A percentile compares a stretch with the other conserved stretches of the same genome.
phyloP scores from a whole-genome alignment of 768 basidiomycete genomes.

The Xerocomus brunneocitrinus region DNA sequence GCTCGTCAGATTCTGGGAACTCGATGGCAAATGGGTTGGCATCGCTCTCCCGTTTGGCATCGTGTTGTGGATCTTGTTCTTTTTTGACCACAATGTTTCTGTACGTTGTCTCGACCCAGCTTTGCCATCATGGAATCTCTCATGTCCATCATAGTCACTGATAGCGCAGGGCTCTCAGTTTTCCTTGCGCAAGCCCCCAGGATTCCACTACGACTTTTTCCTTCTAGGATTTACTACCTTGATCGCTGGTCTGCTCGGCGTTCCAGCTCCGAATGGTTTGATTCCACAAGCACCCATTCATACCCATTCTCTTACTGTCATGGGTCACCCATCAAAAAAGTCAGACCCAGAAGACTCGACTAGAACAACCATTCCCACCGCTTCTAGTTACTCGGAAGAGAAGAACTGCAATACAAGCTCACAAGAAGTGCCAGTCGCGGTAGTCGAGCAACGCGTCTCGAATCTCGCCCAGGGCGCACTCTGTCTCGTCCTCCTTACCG shows the following conservation, averaged over 20 bases:
- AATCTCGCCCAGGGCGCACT: constrained; percentile 82
- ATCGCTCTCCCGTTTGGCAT: constrained; percentile 88
- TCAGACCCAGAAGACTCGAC: constrained; percentile 30
- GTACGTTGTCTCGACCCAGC: constrained; percentile 34
- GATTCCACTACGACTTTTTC: constrained; percentile 87
- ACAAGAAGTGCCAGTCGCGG: constrained; percentile 58
- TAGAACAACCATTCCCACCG: neutral
- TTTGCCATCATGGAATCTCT: neutral
- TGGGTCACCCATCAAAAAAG: constrained; percentile 45
- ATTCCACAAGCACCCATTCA: constrained; percentile 93
- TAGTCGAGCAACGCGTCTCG: constrained; percentile 91
- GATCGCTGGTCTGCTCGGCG: constrained; percentile 77
- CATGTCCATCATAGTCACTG: constrained; percentile 51
- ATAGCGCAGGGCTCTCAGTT: constrained; percentile 91
- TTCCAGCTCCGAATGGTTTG: constrained; percentile 83
- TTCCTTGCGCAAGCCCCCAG: constrained; percentile 85
- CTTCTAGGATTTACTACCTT: constrained; percentile 87
- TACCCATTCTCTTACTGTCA: constrained; percentile 72
- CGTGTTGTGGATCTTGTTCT: constrained; percentile 86
- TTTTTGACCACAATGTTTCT: constrained; percentile 94
- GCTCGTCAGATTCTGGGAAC: constrained; percentile 86
- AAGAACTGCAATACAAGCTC: constrained; percentile 16
- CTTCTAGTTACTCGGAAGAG: constrained; percentile 16
- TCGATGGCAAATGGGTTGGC: constrained; percentile 85
- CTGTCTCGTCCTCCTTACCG: constrained; percentile 73